Evolutionary conservation across 148 eudicot genomes (phyloP), one percentile per base, ranked within the genome.

Genomic region (Oxyria digyna): DNA sequence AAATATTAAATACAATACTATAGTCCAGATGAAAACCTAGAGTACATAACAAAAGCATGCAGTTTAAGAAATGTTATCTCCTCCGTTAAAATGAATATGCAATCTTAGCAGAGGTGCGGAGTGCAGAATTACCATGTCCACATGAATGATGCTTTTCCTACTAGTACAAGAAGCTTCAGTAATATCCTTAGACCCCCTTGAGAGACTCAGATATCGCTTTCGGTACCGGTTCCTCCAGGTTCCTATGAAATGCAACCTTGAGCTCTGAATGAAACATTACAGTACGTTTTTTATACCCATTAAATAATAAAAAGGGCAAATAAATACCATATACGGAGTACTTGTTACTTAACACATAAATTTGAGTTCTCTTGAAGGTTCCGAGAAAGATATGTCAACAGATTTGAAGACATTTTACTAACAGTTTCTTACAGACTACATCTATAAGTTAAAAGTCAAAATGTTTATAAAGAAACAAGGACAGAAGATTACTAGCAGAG

Each of bases 161-260:
- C 71, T 3, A 62, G 62, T 23, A 38, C 73, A 26, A 65, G 78
- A 76, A 76, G 78, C 75, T 71, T 68, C 75, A 65, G 52, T 73
- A 74, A 80, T 71, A 71, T 66, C 59, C 72, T 67, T 84, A 52
- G 68, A 38, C 74, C 81, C 81, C 72, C 55, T 67, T 59, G 83
- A 73, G 65, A 67, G 76, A 78, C 48, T 67, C 29, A 81, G 67
- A 74, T 86, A 94, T 37, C 91, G 89, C 79, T 87, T 87, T 40
- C 99, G 89, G 67, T 94, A 94, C 52, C 99, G 89, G 76, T 81
- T 88, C 78, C 99, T 90, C 99, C 99, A 94, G 17, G 93, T 90
- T 65, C 96, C 99, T 72, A 94, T 88, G 69, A 94, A 94, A 74
- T 94, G 99, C 75, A 94, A 74, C 84, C 99, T 88, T 41, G 99